Base-by-base conservation (phyloP, 352 stramenopile species). In the Phytophthora litchii region DNA sequence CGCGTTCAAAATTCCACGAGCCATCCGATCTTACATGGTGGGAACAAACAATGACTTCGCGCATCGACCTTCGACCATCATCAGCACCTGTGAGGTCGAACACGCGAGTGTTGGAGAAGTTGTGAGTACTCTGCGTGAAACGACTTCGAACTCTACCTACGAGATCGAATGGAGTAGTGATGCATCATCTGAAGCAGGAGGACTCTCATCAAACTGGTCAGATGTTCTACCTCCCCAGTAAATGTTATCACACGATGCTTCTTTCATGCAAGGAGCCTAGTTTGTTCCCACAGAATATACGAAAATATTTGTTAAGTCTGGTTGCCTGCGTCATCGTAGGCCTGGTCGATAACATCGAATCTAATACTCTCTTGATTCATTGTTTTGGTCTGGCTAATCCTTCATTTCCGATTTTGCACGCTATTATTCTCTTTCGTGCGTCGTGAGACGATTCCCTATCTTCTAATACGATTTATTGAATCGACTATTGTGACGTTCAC, bases 21-120 rank as follows among this genome's bases (percentile, higher is more conserved):
- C 53, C 21, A 54, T 54, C n/a, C 42, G 43, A n/a, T 61, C 41
- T 2, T 45, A 45, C 16, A 60, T 60, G 40, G 27, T 60, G 3
- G 52, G 52, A 14, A n/a, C 27, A n/a, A 27, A 54, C 34, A 34
- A 34, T 34, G 32, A 49, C 38, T 58, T 50, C 37, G n/a, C 7
- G 4, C 50, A 37, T 42, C 50, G 37, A n/a, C 49, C 36, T 10
- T 58, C 45, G 17, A 25, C 4, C 3, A 23, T 54, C 14, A 34
- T 34, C 29, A 34, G 23, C 5, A 27, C 23, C 23, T 27, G 23
- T 27, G 23, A 27, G 3, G 5, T 27, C 23, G 29, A 34, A 12
- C 29, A 12, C 29, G 29, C 7, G 3, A 34, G 29, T 34, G 10
- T 34, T 34, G 7, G 10, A 3, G 16, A 23, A 17, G 16, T 14